Base-by-base conservation (phyloP, 805 yeast species). In the Cyberlindnera lachancei region DNA sequence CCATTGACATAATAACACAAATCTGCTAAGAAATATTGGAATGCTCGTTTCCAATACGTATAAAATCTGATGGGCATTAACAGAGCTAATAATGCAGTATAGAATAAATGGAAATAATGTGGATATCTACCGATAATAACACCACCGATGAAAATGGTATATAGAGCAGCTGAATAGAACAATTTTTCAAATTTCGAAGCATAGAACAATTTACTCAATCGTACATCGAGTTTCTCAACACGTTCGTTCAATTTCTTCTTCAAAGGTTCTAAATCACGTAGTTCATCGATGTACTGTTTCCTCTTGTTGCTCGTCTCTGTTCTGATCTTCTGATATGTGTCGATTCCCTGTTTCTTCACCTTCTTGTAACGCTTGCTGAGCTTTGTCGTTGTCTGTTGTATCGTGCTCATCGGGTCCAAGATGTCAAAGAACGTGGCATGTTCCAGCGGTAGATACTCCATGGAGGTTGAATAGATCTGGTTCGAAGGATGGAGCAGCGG, bases 11-110 rank as follows among this genome's bases (percentile, higher is more conserved):
- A 92, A 56, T 90, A 90, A 58, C 98, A 90, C 44, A 90, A 66
- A 57, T 90, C 97, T 1, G 95, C 96, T 50, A 92, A 63, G 53
- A 77, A 90, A 56, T 83, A 90, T 39, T 88, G 95, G 59, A 69
- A 85, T 7, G 84, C 73, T 31, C 66, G 69, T 55, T 82, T 83
- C 61, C 78, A 81, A 59, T 84, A 90, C 1, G 92, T 75, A 58
- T 86, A 78, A 47, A 80, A 70, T 36, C 98, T 63, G 16, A 88
- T 75, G 0, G 98, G 97, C 77, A 88, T 73, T 33, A 90, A 61
- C 1, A 82, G 39, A 3, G 59, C 48, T 35, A 79, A 69, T 29
- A 84, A 55, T 0, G 56, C 59, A 0, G 95, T 75, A 56, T 90
- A 88, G 44, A 77, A 70, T 2, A 77, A 52, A 43, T 87, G 97